Evolutionary conservation across 306 rosid species (phyloP).

Genomic region (Gastrolobium bilobum): DNA sequence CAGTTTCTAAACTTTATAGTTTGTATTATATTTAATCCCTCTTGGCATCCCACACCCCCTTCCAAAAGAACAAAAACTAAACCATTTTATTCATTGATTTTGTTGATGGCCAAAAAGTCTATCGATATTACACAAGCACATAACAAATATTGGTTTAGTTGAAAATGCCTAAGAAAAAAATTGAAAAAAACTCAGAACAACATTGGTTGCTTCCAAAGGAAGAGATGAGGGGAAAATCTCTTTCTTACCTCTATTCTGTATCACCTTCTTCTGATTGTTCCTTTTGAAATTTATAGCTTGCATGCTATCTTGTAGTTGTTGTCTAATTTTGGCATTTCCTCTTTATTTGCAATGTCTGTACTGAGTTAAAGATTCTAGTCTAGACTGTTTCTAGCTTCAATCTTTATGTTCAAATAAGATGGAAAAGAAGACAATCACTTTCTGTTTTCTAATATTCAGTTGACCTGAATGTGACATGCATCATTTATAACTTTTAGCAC

Average conservation of each 20-base stretch:
- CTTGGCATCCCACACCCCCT: background rate
- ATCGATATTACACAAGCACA: background rate
- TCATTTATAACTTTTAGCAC: background rate
- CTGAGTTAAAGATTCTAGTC: background rate
- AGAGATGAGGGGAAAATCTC: background rate
- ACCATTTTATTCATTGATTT: background rate
- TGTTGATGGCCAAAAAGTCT: background rate
- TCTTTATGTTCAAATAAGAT: background rate
- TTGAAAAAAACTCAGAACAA: background rate
- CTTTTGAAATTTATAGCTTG: conserved; percentile 20
- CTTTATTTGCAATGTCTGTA: background rate
- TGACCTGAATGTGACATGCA: background rate
- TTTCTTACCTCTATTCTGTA: background rate
- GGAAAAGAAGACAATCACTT: background rate
- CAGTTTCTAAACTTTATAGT: background rate
- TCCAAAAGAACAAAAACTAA: background rate
- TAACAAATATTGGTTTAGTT: conserved; percentile 11
- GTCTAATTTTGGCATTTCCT: conserved; percentile 9
- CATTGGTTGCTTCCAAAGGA: conserved; percentile 8
- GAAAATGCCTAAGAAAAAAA: too few species aligned
- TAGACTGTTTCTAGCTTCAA: background rate
- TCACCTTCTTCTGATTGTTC: background rate
- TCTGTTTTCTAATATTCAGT: background rate
- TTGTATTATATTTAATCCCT: background rate
- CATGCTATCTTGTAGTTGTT: background rate